Percentiles rank a stretch among this genome's conserved stretches.
These are phyloP conservation scores for Osmanthus fragrans DNA, from an alignment of 257 asterid genomes.

Conservation along the genomic window DNA sequence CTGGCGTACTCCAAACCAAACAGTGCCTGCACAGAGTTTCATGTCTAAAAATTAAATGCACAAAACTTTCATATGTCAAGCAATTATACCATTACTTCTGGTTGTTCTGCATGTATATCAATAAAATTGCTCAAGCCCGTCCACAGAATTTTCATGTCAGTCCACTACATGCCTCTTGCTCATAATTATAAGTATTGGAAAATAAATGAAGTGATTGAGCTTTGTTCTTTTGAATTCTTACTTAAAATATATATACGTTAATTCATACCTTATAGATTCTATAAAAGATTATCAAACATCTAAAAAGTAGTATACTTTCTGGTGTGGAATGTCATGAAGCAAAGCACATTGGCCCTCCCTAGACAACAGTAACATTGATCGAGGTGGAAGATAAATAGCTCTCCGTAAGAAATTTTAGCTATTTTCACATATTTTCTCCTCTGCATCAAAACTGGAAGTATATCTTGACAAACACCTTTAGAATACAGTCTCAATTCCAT, in stretches of 20 bases:
- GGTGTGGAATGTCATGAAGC: slow-evolving; percentile 98
- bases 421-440: slow-evolving; percentile 34
- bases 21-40: not conserved
- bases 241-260: too few species aligned
- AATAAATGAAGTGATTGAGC: too few species aligned
- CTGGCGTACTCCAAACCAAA: too few species aligned
- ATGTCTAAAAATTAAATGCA: not conserved
- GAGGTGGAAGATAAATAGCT: slow-evolving; percentile 88
- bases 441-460: slow-evolving; percentile 37
- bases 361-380: slow-evolving; percentile 75
- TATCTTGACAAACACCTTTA: slow-evolving; percentile 47
- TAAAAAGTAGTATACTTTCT: slow-evolving; percentile 53
- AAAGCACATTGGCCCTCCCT: slow-evolving; percentile 94
- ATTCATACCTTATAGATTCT: not conserved
- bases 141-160: not conserved
- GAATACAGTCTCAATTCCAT: slow-evolving; percentile 93
- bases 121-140: not conserved
- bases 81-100: not conserved
- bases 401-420: slow-evolving; percentile 46
- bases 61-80: not conserved
- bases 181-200: too few species aligned
- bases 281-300: not conserved
- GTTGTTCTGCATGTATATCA: too few species aligned
- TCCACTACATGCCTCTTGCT: not conserved
- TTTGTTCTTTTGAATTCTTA: too few species aligned